phyloP scores from a whole-genome alignment of 2,329 filamentous ascomycete species.

The Penicillium sp. region DNA sequence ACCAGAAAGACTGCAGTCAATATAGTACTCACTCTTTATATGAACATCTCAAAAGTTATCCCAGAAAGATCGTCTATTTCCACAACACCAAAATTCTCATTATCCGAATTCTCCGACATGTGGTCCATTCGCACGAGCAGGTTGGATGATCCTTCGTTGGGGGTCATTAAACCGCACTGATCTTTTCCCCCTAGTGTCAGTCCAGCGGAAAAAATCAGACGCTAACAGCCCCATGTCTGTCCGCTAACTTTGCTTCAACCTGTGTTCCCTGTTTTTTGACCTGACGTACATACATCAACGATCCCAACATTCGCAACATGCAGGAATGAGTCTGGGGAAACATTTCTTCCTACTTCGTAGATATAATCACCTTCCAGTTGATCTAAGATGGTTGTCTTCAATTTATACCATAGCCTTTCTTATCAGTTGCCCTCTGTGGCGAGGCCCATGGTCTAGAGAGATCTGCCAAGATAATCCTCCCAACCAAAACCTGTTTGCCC shows the following conservation, averaged over 20 bases:
- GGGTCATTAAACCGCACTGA: conserved; percentile 7
- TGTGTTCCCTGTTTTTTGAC: conserved; percentile 23
- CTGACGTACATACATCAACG: conserved; percentile 20
- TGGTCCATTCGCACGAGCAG: conserved; percentile 13
- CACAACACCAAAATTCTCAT: background rate
- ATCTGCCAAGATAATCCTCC: background rate
- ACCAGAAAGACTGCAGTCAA: background rate
- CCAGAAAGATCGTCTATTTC: background rate
- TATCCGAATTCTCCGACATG: conserved; percentile 10
- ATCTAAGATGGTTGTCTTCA: no score
- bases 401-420: background rate
- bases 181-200: background rate
- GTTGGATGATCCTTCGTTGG: conserved; percentile 8
- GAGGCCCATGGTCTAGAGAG: background rate
- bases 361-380: background rate
- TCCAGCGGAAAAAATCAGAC: conserved; percentile 4
- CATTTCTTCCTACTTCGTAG: background rate
- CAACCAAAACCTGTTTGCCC: conserved; percentile 5
- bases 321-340: background rate
- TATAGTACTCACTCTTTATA: no score
- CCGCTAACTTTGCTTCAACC: conserved; percentile 12
- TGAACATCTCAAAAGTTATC: no score
- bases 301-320: conserved; percentile 6
- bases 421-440: background rate
- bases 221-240: conserved; percentile 7